phyloP scores from a whole-genome alignment of 768 basidiomycete species.

The Mycena rebaudengoi region DNA sequence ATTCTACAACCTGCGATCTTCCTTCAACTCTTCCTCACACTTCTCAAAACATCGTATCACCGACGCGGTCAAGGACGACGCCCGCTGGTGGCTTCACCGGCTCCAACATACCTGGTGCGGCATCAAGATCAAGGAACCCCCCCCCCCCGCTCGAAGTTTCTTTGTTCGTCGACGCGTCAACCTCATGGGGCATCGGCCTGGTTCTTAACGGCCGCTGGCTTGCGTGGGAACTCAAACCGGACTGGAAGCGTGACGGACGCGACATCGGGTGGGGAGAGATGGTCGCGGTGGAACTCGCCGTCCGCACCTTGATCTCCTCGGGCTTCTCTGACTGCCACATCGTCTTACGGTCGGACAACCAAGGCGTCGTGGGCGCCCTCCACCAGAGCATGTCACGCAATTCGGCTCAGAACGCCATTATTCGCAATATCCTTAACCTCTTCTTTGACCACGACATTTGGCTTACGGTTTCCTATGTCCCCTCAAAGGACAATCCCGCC shows the following conservation, averaged over 20 bases:
- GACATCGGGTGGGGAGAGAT: conserved; percentile 55
- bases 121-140: conserved; percentile 21
- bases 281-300: conserved; percentile 48
- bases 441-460: conserved; percentile 35
- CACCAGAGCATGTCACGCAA: conserved; percentile 35
- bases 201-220: conserved; percentile 40
- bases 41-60: background rate
- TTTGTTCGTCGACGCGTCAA: conserved; percentile 50
- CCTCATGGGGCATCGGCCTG: conserved; percentile 46
- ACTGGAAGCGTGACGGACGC: conserved; percentile 36
- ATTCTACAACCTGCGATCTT: background rate
- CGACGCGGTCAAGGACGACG: background rate
- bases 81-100: background rate
- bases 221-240: conserved; percentile 39
- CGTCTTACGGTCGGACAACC: conserved; percentile 38
- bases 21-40: background rate
- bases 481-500: background rate
- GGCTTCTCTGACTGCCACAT: conserved; percentile 36
- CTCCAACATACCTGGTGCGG: background rate
- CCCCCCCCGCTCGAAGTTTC: conserved; percentile 11
- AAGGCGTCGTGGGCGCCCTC: conserved; percentile 40
- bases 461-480: background rate
- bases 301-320: conserved; percentile 33
- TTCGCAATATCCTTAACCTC: conserved; percentile 33
- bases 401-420: conserved; percentile 37